Conservation (phyloP, 306 rosid genomes). For the Ormosia emarginata region DNA sequence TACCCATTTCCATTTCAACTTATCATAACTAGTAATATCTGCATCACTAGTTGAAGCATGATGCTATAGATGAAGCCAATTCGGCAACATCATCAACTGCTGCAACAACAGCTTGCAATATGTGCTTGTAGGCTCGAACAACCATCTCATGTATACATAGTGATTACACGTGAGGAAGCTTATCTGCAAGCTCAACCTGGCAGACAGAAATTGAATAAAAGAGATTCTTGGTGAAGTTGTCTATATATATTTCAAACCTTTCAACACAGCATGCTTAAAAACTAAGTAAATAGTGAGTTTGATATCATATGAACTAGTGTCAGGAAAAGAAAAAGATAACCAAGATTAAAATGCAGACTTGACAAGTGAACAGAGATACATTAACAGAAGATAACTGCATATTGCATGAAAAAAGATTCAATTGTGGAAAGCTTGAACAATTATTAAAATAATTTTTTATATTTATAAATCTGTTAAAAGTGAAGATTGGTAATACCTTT, state of each 20-base stretch:
- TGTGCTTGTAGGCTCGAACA: constrained; percentile 93
- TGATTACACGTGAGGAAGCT: constrained; percentile 95
- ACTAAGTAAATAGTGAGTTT: not conserved
- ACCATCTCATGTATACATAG: constrained; percentile 92
- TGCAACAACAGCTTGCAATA: constrained; percentile 87
- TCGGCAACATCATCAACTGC: constrained; percentile 70
- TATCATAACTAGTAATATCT: constrained; percentile 46
- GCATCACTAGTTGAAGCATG: constrained; percentile 63
- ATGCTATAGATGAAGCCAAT: constrained; percentile 79
- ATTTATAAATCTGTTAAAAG: no score
- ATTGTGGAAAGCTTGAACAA: no score
- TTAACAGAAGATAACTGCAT: not conserved
- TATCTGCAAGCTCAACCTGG: constrained; percentile 98
- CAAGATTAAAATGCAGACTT: not conserved
- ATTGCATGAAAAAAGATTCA: no score
- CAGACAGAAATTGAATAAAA: constrained; percentile 16
- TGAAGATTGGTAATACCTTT: no score
- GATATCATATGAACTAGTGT: not conserved
- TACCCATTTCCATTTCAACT: constrained; percentile 89
- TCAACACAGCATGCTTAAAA: not conserved
- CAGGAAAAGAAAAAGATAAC: not conserved
- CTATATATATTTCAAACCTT: not conserved
- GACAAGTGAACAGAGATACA: not conserved
- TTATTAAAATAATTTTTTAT: no score
- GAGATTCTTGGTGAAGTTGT: not conserved